Evolutionary conservation across 306 rosid species (phyloP).

Genomic region (Prunus salicina): DNA sequence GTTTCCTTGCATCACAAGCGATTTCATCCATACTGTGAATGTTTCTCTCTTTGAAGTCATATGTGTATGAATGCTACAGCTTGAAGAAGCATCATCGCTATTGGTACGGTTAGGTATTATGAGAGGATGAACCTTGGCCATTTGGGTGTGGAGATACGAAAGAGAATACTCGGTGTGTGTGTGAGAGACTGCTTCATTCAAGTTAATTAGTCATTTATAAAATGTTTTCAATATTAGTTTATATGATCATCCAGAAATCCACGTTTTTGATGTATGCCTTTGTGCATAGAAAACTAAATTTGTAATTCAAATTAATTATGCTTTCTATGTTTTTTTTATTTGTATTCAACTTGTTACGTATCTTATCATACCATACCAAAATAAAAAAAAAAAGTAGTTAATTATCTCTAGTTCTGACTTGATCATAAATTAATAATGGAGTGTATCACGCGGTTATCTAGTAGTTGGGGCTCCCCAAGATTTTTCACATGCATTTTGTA

Average conservation of each 20-base stretch:
- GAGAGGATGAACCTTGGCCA: conserved; percentile 32
- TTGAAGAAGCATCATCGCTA: not conserved
- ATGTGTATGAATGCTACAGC: not conserved
- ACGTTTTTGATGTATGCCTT: not conserved
- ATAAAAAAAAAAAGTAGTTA: no score
- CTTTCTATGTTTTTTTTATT: no score
- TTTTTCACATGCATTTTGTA: no score
- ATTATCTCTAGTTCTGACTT: no score
- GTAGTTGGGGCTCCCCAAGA: no score
- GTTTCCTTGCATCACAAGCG: conserved; percentile 39
- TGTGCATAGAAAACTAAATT: not conserved
- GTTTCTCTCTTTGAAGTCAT: conserved; percentile 28
- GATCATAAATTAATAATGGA: no score
- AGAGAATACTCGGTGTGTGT: not conserved
- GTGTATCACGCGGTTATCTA: no score
- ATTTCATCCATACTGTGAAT: conserved; percentile 42
- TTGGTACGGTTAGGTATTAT: not conserved
- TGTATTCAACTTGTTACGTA: no score
- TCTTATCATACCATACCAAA: no score
- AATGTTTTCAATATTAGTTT: not conserved
- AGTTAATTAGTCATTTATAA: not conserved
- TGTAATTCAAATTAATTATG: no score
- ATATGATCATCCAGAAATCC: not conserved
- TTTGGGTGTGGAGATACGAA: not conserved
- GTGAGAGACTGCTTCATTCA: not conserved